Conservation (phyloP, 1,284 basidiomycete genomes). For the Ustilago nuda region DNA sequence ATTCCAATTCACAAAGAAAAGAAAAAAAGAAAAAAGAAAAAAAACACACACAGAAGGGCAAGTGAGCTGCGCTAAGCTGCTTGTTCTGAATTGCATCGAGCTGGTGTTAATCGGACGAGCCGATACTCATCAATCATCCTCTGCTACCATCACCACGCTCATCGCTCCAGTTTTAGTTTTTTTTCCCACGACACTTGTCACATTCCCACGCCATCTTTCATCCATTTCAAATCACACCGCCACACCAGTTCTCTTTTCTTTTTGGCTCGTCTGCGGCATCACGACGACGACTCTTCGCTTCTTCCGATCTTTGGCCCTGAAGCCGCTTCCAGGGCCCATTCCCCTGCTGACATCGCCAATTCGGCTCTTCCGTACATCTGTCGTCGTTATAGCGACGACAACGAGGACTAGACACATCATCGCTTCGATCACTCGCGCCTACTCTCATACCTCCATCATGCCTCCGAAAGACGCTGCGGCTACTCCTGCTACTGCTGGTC, state of each 20-base stretch:
- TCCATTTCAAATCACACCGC: too few species aligned
- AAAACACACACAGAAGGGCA: not conserved
- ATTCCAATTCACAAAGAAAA: not conserved
- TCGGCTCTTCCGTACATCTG: not conserved
- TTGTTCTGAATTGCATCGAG: not conserved
- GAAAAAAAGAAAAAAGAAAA: not conserved
- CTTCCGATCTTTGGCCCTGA: conserved; percentile 48
- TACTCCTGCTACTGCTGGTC: conserved; percentile 46
- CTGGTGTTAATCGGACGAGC: conserved; percentile 14
- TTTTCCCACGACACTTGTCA: not conserved
- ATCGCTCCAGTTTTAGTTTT: conserved; percentile 6
- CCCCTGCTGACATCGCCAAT: not conserved
- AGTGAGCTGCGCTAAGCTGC: not conserved
- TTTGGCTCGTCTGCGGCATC: conserved; percentile 21
- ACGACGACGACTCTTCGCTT: conserved; percentile 43
- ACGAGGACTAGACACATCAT: conserved; percentile 1
- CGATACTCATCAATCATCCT: not conserved
- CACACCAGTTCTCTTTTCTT: conserved; percentile 1
- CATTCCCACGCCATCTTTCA: not conserved
- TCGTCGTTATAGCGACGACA: not conserved
- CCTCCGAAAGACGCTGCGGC: conserved; percentile 46
- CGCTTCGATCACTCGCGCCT: not conserved
- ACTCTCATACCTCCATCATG: conserved; percentile 33
- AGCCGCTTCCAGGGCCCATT: conserved; percentile 38
- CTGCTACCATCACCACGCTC: conserved; percentile 4